These are phyloP conservation scores for Sporisorium iseilematis-ciliati DNA, from an alignment of 1,284 basidiomycete species.

Conservation along the genomic window DNA sequence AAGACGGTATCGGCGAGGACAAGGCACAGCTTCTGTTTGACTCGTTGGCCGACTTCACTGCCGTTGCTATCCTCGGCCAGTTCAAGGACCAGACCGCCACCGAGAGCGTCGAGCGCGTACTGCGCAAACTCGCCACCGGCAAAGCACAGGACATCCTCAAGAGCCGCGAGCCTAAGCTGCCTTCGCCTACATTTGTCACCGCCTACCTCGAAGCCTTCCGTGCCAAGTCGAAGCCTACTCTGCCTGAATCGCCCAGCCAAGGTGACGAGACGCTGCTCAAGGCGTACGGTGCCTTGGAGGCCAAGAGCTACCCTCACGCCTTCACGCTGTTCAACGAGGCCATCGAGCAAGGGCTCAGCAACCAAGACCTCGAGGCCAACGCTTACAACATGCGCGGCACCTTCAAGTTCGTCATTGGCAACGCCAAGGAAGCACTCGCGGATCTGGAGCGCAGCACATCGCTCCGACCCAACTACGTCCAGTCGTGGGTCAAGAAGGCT, in stretches of 20 bases:
- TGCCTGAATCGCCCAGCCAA: slow-evolving; percentile 81
- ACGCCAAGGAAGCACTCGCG: slow-evolving; percentile 84
- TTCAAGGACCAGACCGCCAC: slow-evolving; percentile 87
- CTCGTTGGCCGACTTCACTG: slow-evolving; percentile 82
- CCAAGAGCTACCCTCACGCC: slow-evolving; percentile 88
- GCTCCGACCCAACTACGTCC: slow-evolving; percentile 82
- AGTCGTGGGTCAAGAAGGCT: slow-evolving; percentile 96
- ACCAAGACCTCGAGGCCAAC: slow-evolving; percentile 80
- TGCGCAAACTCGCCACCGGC: slow-evolving; percentile 83
- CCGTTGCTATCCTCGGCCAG: slow-evolving; percentile 91
- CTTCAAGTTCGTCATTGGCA: slow-evolving; percentile 83
- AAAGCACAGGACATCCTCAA: slow-evolving; percentile 80
- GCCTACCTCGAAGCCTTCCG: slow-evolving; percentile 98
- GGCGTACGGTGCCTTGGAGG: slow-evolving; percentile 85
- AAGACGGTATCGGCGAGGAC: slow-evolving; percentile 60
- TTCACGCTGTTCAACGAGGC: slow-evolving; percentile 86
- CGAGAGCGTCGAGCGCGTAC: slow-evolving; percentile 87
- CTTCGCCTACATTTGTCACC: slow-evolving; percentile 91
- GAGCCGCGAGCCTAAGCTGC: slow-evolving; percentile 85
- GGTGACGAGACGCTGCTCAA: slow-evolving; percentile 88
- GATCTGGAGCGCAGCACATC: slow-evolving; percentile 85
- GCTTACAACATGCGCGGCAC: slow-evolving; percentile 94
- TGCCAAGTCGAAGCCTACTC: slow-evolving; percentile 77
- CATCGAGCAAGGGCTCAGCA: slow-evolving; percentile 85
- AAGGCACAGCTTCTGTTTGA: slow-evolving; percentile 56